These are phyloP conservation scores for Arthrobotrys sinensis DNA, from an alignment of 2,329 filamentous ascomycete species.

Conservation along the genomic window DNA sequence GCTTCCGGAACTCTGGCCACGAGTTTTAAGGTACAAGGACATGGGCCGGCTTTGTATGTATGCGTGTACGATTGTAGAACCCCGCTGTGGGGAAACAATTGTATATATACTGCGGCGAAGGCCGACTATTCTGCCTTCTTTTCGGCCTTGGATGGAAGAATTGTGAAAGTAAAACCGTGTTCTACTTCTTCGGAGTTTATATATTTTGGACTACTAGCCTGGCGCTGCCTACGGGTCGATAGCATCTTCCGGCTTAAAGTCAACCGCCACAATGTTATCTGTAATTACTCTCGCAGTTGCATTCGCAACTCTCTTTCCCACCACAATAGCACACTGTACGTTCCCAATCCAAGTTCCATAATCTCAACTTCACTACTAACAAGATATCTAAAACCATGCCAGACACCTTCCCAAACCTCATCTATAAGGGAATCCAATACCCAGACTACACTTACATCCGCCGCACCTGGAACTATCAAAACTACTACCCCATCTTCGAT, in stretches of 20 bases:
- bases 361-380: not conserved
- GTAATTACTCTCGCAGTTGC: constrained; percentile 14
- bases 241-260: not conserved
- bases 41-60: not conserved
- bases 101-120: not conserved
- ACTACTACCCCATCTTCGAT: constrained; percentile 68
- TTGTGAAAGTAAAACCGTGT: no score
- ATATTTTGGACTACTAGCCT: not conserved
- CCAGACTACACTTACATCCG: constrained; percentile 71
- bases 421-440: constrained; percentile 69
- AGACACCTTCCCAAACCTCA: constrained; percentile 66
- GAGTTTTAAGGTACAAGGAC: not conserved
- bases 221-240: not conserved
- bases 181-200: not conserved
- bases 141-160: no score
- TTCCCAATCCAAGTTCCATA: not conserved
- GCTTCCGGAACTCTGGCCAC: constrained; percentile 15
- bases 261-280: not conserved
- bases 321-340: constrained; percentile 54
- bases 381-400: not conserved
- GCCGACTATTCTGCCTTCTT: not conserved
- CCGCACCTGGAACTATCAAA: constrained; percentile 65
- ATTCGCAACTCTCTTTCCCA: constrained; percentile 49
- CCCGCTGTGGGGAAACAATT: not conserved
- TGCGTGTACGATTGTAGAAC: not conserved